Conservation (phyloP, 129 eudicot genomes). For the Artemisia argyi region DNA sequence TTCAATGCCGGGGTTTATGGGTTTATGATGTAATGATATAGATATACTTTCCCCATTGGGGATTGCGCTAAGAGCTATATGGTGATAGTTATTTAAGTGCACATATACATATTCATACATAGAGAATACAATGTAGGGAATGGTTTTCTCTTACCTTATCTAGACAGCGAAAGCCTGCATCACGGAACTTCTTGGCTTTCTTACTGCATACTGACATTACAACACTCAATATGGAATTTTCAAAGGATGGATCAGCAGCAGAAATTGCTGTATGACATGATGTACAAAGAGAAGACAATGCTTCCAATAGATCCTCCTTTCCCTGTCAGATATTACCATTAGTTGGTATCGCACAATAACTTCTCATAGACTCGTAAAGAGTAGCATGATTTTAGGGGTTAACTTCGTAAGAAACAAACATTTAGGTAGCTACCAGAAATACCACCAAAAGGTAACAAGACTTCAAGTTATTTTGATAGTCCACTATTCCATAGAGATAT, state of each 20-base stretch:
- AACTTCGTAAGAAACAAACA: neutral
- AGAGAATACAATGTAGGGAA: neutral
- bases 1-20: neutral
- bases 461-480: neutral
- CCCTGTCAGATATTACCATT: constrained; percentile 56
- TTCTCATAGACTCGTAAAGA: neutral
- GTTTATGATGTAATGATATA: neutral
- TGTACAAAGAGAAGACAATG: constrained; percentile 74
- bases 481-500: neutral
- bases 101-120: neutral
- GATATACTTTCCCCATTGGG: neutral
- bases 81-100: neutral
- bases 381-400: neutral
- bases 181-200: constrained; percentile 73
- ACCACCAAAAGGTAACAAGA: neutral
- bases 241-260: constrained; percentile 55
- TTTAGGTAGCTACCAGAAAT: neutral
- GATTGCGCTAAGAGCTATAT: neutral
- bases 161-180: constrained; percentile 81
- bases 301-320: constrained; percentile 73
- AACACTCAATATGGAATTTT: constrained; percentile 65
- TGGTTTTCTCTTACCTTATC: constrained; percentile 55
- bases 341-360: neutral
- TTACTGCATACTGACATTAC: constrained; percentile 72
- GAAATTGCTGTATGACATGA: constrained; percentile 75